Conservation (phyloP, 768 basidiomycete species). For the Collybiopsis confluens region DNA sequence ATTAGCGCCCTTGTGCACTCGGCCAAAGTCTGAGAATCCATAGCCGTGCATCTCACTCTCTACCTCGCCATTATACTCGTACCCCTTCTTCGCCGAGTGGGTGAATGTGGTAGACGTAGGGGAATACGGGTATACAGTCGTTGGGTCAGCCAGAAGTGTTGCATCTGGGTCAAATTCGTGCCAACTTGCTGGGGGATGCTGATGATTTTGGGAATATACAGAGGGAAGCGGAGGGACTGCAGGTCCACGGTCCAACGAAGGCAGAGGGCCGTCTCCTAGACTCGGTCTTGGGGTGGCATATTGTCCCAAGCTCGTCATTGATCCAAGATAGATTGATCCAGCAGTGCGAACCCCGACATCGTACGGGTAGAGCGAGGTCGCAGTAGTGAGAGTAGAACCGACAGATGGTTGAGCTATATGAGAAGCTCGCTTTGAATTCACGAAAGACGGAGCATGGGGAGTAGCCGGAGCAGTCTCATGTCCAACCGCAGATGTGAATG, state of each 20-base stretch:
- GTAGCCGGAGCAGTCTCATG: background rate
- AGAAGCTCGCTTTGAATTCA: too few species aligned
- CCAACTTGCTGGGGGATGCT: background rate
- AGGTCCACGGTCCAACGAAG: background rate
- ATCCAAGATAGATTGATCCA: too few species aligned
- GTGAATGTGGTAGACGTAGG: conserved; percentile 1
- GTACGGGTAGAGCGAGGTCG: background rate
- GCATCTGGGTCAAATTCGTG: background rate
- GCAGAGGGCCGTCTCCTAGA: background rate
- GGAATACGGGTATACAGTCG: background rate
- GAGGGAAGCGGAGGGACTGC: background rate
- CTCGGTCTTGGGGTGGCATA: background rate
- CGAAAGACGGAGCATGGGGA: background rate
- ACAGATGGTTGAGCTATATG: too few species aligned
- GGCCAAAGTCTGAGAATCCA: too few species aligned
- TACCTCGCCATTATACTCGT: background rate
- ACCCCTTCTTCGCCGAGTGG: background rate
- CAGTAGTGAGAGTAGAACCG: background rate
- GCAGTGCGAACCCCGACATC: background rate
- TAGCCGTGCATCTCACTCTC: too few species aligned
- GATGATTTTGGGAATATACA: background rate
- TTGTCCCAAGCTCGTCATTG: background rate
- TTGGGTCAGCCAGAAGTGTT: background rate
- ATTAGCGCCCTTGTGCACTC: too few species aligned
- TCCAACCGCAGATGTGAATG: background rate